A percentile compares a stretch with the other conserved stretches of the same genome.
These are phyloP conservation scores for Aspergillus brasiliensis DNA, from an alignment of 2,329 filamentous ascomycete species.

Conservation along the genomic window DNA sequence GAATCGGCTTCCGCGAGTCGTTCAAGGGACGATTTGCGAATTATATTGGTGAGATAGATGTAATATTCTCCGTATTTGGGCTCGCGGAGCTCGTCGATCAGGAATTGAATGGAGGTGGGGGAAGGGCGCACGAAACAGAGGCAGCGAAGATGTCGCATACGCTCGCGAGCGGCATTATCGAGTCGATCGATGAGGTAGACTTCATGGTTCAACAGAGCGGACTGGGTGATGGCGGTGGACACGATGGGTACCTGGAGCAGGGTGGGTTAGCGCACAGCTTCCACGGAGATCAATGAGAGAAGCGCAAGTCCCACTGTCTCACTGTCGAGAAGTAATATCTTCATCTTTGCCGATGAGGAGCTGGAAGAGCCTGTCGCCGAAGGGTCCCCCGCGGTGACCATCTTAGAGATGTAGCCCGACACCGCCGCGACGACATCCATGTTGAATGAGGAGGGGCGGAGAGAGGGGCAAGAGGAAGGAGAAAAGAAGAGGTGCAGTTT, in stretches of 20 bases:
- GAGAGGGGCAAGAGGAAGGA: background rate
- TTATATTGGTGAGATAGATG: slow-evolving; percentile 95
- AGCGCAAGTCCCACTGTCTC: slow-evolving; percentile 71
- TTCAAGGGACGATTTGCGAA: slow-evolving; percentile 94
- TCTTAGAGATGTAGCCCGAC: slow-evolving; percentile 93
- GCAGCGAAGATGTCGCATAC: slow-evolving; percentile 96
- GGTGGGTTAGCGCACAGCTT: slow-evolving; percentile 23
- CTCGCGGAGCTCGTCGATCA: slow-evolving; percentile 93
- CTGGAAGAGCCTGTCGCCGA: slow-evolving; percentile 59
- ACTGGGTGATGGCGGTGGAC: slow-evolving; percentile 94
- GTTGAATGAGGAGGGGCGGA: slow-evolving; percentile 28
- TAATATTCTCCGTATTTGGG: slow-evolving; percentile 98
- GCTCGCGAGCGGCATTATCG: slow-evolving; percentile 86
- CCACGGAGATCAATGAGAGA: background rate
- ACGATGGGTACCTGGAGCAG: slow-evolving; percentile 72
- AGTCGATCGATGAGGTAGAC: slow-evolving; percentile 96
- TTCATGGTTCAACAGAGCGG: slow-evolving; percentile 89
- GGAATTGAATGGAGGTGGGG: slow-evolving; percentile 84
- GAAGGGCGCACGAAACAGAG: slow-evolving; percentile 92
- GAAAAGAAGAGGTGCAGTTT: slow-evolving; percentile 1
- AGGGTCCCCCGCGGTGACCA: slow-evolving; percentile 79
- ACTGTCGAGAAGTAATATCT: slow-evolving; percentile 89
- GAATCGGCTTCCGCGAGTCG: slow-evolving; percentile 94
- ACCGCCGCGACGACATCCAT: slow-evolving; percentile 97
- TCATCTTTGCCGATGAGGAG: slow-evolving; percentile 85